phyloP scores from a whole-genome alignment of 495 filamentous ascomycete species.

The Thozetella sp. region DNA sequence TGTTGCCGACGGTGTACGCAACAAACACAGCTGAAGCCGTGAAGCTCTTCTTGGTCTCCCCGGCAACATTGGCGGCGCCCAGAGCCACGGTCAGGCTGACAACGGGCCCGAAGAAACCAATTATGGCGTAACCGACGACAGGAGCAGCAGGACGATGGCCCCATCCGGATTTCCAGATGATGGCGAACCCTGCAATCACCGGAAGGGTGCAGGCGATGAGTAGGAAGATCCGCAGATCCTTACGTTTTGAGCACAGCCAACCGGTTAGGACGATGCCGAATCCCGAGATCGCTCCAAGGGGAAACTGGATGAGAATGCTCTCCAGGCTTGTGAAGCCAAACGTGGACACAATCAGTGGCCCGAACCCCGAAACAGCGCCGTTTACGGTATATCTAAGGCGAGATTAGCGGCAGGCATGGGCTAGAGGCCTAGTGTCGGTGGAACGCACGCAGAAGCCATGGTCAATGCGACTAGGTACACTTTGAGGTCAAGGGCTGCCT shows the following conservation, averaged over 20 bases:
- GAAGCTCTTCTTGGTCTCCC: conserved; percentile 76
- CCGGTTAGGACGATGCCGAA: conserved; percentile 67
- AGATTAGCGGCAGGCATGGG: not conserved
- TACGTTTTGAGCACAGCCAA: conserved; percentile 57
- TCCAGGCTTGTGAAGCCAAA: conserved; percentile 70
- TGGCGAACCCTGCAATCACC: conserved; percentile 70
- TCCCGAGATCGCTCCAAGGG: conserved; percentile 64
- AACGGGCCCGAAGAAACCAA: conserved; percentile 70
- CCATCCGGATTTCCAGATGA: conserved; percentile 77
- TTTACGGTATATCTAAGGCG: conserved; percentile 65
- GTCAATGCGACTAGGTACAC: conserved; percentile 64
- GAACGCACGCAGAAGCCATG: conserved; percentile 49
- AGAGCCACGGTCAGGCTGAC: conserved; percentile 67
- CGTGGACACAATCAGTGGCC: conserved; percentile 72
- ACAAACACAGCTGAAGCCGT: conserved; percentile 75
- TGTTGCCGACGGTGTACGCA: conserved; percentile 71
- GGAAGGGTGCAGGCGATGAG: conserved; percentile 67
- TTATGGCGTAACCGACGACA: conserved; percentile 68
- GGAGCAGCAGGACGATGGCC: conserved; percentile 61
- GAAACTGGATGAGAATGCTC: conserved; percentile 74
- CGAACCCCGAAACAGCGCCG: conserved; percentile 76
- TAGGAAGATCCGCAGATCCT: conserved; percentile 67
- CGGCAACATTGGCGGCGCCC: conserved; percentile 74
- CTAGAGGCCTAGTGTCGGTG: not conserved
- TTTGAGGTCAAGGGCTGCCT: conserved; percentile 61